phyloP scores from a whole-genome alignment of 768 basidiomycete species.

The Leccinellum rugosiceps region DNA sequence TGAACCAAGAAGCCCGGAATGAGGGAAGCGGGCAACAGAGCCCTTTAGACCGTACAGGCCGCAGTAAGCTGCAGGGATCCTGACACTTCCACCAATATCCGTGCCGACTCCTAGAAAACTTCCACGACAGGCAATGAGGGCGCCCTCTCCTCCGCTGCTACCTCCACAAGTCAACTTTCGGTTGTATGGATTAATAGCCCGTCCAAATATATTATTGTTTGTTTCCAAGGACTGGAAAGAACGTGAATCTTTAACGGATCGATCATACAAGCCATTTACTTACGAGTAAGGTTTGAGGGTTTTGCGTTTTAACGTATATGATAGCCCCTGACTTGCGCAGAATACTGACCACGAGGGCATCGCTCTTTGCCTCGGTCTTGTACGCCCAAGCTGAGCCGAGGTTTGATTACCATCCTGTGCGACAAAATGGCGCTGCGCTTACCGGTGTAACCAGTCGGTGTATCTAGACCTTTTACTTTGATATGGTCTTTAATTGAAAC shows the following conservation, averaged over 20 bases:
- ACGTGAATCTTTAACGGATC: conserved; percentile 7
- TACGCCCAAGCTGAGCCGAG: conserved; percentile 38
- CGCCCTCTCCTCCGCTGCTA: conserved; percentile 48
- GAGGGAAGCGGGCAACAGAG: conserved; percentile 49
- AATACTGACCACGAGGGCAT: conserved; percentile 44
- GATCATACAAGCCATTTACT: conserved; percentile 17
- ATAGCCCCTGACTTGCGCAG: conserved; percentile 45
- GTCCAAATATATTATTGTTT: conserved; percentile 53
- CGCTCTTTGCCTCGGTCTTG: conserved; percentile 34
- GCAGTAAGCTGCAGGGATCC: conserved; percentile 39
- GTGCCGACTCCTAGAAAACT: conserved; percentile 42
- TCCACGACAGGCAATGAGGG: conserved; percentile 43
- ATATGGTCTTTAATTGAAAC: conserved; percentile 49
- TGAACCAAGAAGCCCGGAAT: conserved; percentile 47
- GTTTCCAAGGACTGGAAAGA: conserved; percentile 46
- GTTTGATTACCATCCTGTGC: conserved; percentile 4
- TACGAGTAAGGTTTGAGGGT: conserved; percentile 47
- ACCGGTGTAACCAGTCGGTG: conserved; percentile 34
- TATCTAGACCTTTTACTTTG: conserved; percentile 41
- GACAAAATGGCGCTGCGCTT: not conserved
- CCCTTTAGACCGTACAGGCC: conserved; percentile 45
- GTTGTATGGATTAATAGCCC: conserved; percentile 67
- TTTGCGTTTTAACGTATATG: conserved; percentile 46
- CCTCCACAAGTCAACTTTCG: conserved; percentile 41
- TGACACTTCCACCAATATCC: conserved; percentile 48